Conservation (phyloP, 2,329 filamentous ascomycete genomes). For the Ophiostoma fasciatum region DNA sequence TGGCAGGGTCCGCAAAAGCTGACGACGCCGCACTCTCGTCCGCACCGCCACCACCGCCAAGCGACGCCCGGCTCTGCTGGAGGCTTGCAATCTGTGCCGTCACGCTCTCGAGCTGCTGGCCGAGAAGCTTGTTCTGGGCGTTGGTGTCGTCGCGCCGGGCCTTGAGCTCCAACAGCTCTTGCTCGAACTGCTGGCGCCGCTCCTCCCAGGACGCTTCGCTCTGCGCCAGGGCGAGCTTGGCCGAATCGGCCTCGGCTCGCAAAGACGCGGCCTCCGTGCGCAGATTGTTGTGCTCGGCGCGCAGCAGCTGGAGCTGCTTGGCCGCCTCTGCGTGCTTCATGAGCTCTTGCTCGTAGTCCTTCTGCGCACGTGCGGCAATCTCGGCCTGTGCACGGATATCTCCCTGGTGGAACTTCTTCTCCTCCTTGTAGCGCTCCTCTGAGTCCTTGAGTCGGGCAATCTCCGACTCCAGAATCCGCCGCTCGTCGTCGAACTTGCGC, state of each 20-base stretch:
- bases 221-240: conserved; percentile 62
- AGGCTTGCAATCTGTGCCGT: conserved; percentile 64
- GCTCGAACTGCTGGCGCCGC: conserved; percentile 63
- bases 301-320: conserved; percentile 63
- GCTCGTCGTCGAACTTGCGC: conserved; percentile 66
- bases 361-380: conserved; percentile 83
- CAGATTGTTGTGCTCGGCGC: conserved; percentile 66
- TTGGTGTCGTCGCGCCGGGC: conserved; percentile 69
- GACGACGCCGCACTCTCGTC: conserved; percentile 36
- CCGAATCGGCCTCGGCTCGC: conserved; percentile 71
- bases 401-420: conserved; percentile 73
- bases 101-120: conserved; percentile 76
- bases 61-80: conserved; percentile 55
- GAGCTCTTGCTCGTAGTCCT: conserved; percentile 88
- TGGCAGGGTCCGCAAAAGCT: conserved; percentile 39
- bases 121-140: conserved; percentile 79
- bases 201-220: conserved; percentile 83
- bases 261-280: conserved; percentile 63
- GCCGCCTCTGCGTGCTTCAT: conserved; percentile 94
- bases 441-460: conserved; percentile 72
- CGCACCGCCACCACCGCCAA: conserved; percentile 18
- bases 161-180: conserved; percentile 67
- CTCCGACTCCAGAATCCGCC: conserved; percentile 61
- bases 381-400: conserved; percentile 87
- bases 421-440: conserved; percentile 62